Evolutionary conservation across 495 filamentous ascomycete species (phyloP).

Genomic region (Hypomontagnella submonticulosa): DNA sequence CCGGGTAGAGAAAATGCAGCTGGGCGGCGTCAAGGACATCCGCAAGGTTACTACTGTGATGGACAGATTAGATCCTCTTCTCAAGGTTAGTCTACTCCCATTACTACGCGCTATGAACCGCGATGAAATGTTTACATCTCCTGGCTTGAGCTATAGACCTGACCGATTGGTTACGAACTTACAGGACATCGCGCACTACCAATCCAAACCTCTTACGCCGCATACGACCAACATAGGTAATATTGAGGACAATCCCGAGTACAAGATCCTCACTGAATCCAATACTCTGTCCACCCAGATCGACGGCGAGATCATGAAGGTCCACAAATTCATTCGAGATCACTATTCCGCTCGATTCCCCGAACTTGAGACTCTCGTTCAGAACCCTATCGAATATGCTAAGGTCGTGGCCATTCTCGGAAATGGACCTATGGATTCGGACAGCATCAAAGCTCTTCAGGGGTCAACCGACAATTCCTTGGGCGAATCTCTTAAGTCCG

Average conservation of each 20-base stretch:
- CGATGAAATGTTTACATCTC: slow-evolving; percentile 61
- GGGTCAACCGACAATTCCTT: slow-evolving; percentile 79
- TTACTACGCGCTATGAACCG: slow-evolving; percentile 29
- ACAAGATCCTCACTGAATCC: slow-evolving; percentile 82
- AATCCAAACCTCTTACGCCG: slow-evolving; percentile 72
- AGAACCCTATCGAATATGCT: slow-evolving; percentile 92
- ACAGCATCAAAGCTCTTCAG: slow-evolving; percentile 78
- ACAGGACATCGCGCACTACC: slow-evolving; percentile 81
- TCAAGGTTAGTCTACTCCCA: slow-evolving; percentile 71
- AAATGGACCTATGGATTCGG: slow-evolving; percentile 90
- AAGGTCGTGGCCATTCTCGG: slow-evolving; percentile 93
- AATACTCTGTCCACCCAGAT: slow-evolving; percentile 89
- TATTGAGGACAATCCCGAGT: slow-evolving; percentile 88
- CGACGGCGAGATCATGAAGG: slow-evolving; percentile 88
- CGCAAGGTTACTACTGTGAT: slow-evolving; percentile 78
- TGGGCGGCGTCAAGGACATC: slow-evolving; percentile 76
- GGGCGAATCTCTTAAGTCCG: slow-evolving; percentile 75
- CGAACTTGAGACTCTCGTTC: slow-evolving; percentile 93
- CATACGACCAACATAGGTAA: slow-evolving; percentile 72
- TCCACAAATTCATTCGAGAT: slow-evolving; percentile 95
- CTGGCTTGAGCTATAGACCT: slow-evolving; percentile 62
- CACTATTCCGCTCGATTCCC: slow-evolving; percentile 95
- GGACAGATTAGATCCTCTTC: slow-evolving; percentile 78
- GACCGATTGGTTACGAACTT: slow-evolving; percentile 63
- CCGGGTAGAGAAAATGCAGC: slow-evolving; percentile 81